These are phyloP conservation scores for Allium fistulosum DNA, from an alignment of 106 monocot genomes.

Conservation along the genomic window DNA sequence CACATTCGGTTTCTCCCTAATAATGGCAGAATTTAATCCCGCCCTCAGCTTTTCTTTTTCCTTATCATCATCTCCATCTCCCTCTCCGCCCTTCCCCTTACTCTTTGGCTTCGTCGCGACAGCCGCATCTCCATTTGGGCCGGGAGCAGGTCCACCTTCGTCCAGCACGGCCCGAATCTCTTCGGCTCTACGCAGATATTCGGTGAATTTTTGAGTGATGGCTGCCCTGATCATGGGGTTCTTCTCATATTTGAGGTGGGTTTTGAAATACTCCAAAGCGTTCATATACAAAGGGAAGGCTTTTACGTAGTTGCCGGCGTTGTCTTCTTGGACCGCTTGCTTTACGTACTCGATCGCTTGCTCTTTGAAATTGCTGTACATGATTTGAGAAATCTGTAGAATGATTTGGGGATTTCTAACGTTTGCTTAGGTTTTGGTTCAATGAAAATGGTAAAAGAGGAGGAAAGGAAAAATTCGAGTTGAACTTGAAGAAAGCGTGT, in stretches of 20 bases:
- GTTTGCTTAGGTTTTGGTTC: too few species aligned
- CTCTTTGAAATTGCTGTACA: constrained; percentile 62
- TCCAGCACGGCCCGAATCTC: constrained; percentile 71
- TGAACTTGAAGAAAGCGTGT: too few species aligned
- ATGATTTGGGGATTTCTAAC: too few species aligned
- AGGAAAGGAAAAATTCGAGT: too few species aligned
- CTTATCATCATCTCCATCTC: constrained; percentile 46
- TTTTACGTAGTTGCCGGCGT: constrained; percentile 76
- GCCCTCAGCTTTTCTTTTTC: constrained; percentile 71
- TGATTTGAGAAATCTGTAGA: not conserved
- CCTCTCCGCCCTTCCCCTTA: constrained; percentile 60
- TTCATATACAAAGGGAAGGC: constrained; percentile 87
- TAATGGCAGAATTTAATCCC: constrained; percentile 63
- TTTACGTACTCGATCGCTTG: constrained; percentile 91
- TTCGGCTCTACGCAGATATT: constrained; percentile 79
- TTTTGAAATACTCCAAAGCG: constrained; percentile 76
- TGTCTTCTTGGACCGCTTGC: constrained; percentile 79
- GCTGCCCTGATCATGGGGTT: constrained; percentile 78
- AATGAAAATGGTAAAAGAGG: too few species aligned
- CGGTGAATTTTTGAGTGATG: constrained; percentile 85
- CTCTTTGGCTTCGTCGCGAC: constrained; percentile 61
- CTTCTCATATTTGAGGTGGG: constrained; percentile 72
- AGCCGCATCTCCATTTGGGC: constrained; percentile 54
- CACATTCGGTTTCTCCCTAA: constrained; percentile 70
- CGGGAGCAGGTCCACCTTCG: constrained; percentile 55